Conservation (phyloP, 306 rosid genomes). For the Lablab purpureus region DNA sequence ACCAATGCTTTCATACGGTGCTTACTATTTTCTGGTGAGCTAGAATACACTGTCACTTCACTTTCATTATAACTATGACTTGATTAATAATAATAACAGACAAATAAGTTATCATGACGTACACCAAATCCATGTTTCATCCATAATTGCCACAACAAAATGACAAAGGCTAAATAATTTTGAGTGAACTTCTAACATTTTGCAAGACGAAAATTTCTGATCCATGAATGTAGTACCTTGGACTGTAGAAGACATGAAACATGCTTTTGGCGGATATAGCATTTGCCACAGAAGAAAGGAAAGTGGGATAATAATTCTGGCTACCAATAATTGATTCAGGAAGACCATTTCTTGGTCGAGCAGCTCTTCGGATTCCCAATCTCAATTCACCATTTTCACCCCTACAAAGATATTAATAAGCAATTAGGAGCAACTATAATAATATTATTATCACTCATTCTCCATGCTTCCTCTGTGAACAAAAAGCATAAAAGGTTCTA, state of each 20-base stretch:
- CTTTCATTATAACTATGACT: background rate
- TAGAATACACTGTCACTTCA: constrained; percentile 8
- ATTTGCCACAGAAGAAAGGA: constrained; percentile 79
- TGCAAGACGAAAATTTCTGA: constrained; percentile 26
- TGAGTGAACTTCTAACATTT: constrained; percentile 3
- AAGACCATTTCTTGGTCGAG: constrained; percentile 86
- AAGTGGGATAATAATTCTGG: constrained; percentile 69
- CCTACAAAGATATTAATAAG: constrained; percentile 57
- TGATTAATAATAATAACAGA: background rate
- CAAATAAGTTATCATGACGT: background rate
- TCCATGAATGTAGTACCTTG: constrained; percentile 67
- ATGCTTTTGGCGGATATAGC: constrained; percentile 82
- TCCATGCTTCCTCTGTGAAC: constrained; percentile 21
- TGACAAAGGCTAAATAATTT: constrained; percentile 13
- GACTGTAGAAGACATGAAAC: constrained; percentile 95
- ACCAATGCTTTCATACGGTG: background rate
- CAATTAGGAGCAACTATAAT: constrained; percentile 7
- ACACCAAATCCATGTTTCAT: constrained; percentile 29
- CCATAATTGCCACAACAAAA: constrained; percentile 15
- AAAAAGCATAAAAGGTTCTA: background rate
- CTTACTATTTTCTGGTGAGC: background rate
- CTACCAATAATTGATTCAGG: constrained; percentile 80
- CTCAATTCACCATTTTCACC: constrained; percentile 96
- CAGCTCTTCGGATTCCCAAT: constrained; percentile 93
- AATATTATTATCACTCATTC: constrained; percentile 14